Evolutionary conservation across 1,284 basidiomycete genomes (phyloP), one percentile per base, ranked within the genome.

Genomic region (Puccinia coronata): DNA sequence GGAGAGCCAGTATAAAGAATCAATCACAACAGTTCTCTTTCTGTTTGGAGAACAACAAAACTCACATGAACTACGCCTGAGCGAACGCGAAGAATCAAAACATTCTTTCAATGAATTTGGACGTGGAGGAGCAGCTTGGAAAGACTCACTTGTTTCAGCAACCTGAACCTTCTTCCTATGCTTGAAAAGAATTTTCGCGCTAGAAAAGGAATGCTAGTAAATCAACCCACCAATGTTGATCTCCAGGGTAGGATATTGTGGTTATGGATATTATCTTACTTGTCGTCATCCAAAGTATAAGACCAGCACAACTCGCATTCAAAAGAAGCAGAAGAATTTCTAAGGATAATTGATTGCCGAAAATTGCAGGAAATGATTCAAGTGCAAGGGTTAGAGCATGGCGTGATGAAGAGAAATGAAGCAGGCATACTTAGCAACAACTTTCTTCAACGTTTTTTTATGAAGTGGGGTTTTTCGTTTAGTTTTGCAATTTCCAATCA

Each of bases 231-330:
- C 16, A n/a, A 43, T 55, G 1, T 28, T 8, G 4, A 49, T 12
- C 23, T 65, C 23, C 16, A 23, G 20, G 34, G 39, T 14, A 16
- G 2, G 18, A 36, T 28, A 16, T 47, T 47, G 72, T 0, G 34
- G 39, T 43, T 12, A 23, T 8, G 57, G 1, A 43, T 18, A 36
- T 11, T 2, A 28, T 20, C 61, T 53, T 16, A 80, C 77, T 72
- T 34, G 18, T 80, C 9, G 20, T 53, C 34, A 8, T 51, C 12
- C 25, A 59, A 57, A n/a, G 28, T 39, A 20, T 61, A 59, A 57
- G 49, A 49, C 67, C 65, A 80, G 41, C 63, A 39, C 23, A 80
- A 43, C 28, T 70, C 67, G 55, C 77, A 72, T 72, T 80, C n/a
- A 23, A 80, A 69, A 14, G 77, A 71, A 14, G 77, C 67, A 14